Percentiles rank a stretch among this genome's conserved stretches.
phyloP scores from a whole-genome alignment of 2,329 filamentous ascomycete genomes.

The Lasiodiplodia sp. region DNA sequence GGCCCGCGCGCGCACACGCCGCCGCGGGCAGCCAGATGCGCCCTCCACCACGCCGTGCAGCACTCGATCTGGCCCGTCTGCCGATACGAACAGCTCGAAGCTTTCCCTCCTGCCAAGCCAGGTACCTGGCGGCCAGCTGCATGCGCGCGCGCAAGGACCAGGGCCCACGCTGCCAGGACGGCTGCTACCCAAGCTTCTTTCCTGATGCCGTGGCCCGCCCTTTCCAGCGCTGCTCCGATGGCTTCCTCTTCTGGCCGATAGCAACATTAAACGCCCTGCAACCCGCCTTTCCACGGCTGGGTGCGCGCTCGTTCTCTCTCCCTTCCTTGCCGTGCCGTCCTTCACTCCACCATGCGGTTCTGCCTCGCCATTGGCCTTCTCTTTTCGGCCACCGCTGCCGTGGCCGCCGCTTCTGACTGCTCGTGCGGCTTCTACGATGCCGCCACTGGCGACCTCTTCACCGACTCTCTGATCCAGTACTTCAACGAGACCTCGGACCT shows the following conservation, averaged over 20 bases:
- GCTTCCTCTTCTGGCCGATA: slow-evolving; percentile 26
- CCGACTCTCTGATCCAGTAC: slow-evolving; percentile 57
- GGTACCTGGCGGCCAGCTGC: slow-evolving; percentile 23
- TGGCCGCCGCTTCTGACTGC: slow-evolving; percentile 40
- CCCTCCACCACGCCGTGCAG: slow-evolving; percentile 15
- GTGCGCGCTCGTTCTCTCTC: slow-evolving; percentile 28
- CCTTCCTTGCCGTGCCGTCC: slow-evolving; percentile 13
- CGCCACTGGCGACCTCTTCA: slow-evolving; percentile 49
- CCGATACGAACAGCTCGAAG: slow-evolving; percentile 22
- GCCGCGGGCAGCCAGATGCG: slow-evolving; percentile 3
- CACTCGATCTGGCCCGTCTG: slow-evolving; percentile 9
- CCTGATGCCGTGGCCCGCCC: slow-evolving; percentile 4
- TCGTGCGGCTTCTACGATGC: slow-evolving; percentile 56
- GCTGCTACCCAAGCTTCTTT: slow-evolving; percentile 5
- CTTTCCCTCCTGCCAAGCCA: slow-evolving; percentile 26
- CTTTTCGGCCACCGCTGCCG: not conserved
- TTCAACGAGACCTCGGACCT: slow-evolving; percentile 57
- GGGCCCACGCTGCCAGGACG: slow-evolving; percentile 11
- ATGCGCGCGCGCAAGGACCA: slow-evolving; percentile 20
- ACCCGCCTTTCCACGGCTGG: slow-evolving; percentile 26
- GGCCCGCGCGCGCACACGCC: slow-evolving; percentile 4
- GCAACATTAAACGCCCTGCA: slow-evolving; percentile 22
- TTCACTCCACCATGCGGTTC: slow-evolving; percentile 21
- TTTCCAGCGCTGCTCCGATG: slow-evolving; percentile 12
- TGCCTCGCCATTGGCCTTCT: slow-evolving; percentile 20